phyloP scores from a whole-genome alignment of 306 rosid species.

The Inga laurina region DNA sequence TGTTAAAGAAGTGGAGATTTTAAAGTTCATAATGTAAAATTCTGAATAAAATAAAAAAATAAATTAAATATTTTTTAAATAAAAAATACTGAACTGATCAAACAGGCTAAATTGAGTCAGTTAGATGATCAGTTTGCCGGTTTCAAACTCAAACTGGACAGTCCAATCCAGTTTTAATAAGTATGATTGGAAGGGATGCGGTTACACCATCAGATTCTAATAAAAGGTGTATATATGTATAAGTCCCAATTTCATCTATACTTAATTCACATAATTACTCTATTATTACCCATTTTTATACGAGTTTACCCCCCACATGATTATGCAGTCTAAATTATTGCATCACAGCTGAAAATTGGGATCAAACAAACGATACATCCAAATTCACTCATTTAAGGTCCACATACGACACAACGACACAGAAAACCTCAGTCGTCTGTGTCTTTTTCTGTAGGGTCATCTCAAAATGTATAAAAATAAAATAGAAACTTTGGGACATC shows the following conservation, averaged over 20 bases:
- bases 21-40: too few relatives aligned
- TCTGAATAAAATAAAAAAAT: too few relatives aligned
- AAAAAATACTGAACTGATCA: too few relatives aligned
- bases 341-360: background rate
- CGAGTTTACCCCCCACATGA: background rate
- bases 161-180: too few relatives aligned
- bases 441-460: background rate
- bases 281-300: too few relatives aligned
- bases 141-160: fast-evolving
- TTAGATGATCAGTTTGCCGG: too few relatives aligned
- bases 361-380: background rate
- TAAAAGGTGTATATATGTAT: too few relatives aligned
- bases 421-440: background rate
- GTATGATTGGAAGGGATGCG: too few relatives aligned
- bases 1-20: too few relatives aligned
- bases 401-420: background rate
- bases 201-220: too few relatives aligned
- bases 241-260: background rate
- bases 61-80: too few relatives aligned
- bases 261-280: background rate
- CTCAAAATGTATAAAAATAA: background rate
- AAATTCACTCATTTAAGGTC: background rate
- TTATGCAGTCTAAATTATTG: background rate
- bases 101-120: fast-evolving
- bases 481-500: background rate